These are phyloP conservation scores for Arabidopsis arenosa DNA, from an alignment of 345 rosid genomes.

Conservation along the genomic window DNA sequence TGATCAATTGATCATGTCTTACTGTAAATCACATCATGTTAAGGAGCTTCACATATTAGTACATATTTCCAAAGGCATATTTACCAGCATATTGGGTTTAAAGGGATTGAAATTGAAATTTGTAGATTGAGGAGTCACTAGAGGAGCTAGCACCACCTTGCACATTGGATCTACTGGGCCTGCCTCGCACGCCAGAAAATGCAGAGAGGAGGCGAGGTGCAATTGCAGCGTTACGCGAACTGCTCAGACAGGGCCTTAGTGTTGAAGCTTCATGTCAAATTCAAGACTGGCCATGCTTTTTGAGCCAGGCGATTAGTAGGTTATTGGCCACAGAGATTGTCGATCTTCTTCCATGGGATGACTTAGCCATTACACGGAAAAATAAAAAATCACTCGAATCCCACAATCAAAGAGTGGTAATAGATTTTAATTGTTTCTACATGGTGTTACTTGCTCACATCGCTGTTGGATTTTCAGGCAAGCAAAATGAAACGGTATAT, in stretches of 20 bases:
- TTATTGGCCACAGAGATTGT: conserved; percentile 87
- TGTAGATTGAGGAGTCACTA: conserved; percentile 90
- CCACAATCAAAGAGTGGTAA: conserved; percentile 86
- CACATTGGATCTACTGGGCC: conserved; percentile 88
- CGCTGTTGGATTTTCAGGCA: conserved; percentile 86
- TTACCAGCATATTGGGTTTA: conserved; percentile 3
- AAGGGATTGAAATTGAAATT: conserved; percentile 29
- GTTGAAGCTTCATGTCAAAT: conserved; percentile 84
- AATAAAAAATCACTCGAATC: conserved; percentile 94
- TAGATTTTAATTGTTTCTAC: conserved; percentile 82
- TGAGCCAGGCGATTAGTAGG: conserved; percentile 74
- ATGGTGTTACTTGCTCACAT: conserved; percentile 77
- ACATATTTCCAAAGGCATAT: background rate
- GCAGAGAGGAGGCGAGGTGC: conserved; percentile 87
- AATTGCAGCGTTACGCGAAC: conserved; percentile 84
- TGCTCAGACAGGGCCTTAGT: conserved; percentile 92
- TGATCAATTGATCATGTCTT: background rate
- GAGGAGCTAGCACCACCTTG: conserved; percentile 99
- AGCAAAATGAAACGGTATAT: conserved; percentile 77
- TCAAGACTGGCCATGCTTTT: conserved; percentile 87
- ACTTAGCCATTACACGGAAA: conserved; percentile 67
- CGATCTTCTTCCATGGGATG: conserved; percentile 92
- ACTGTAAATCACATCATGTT: conserved; percentile 24
- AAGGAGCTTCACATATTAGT: conserved; percentile 9
- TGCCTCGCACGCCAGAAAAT: conserved; percentile 82